Base-by-base conservation (phyloP, 139 green algal species). In the Chlamydomonas schloesseri region DNA sequence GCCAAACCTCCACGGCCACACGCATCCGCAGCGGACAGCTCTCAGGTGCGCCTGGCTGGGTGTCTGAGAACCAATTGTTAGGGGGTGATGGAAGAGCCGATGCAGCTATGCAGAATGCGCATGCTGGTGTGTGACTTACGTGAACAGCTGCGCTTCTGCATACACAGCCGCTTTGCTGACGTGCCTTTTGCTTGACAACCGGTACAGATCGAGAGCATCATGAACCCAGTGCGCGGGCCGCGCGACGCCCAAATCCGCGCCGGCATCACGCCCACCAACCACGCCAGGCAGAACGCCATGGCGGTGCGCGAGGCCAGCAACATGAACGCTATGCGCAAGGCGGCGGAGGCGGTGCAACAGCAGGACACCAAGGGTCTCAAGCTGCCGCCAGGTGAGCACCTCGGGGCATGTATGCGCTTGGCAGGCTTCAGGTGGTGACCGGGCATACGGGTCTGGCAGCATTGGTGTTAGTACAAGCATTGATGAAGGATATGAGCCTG, bases 161-260 rank as follows among this genome's bases (percentile, higher is more conserved):
- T n/a, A n/a, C n/a, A n/a, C n/a, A n/a, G n/a, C n/a, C n/a, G n/a
- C n/a, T n/a, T n/a, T n/a, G n/a, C n/a, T 75, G 29, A 62, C 55
- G 6, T n/a, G 42, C 8, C 42, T 5, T 50, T 50, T 50, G n/a
- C n/a, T n/a, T n/a, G n/a, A 50, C 42, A 29, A 2, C 62, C 15
- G 9, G 62, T 78, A 42, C 91, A 95, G 93, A 88, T 95, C 10
- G 79, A 91, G 46, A 78, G 67, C 47, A 72, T 92, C 15, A 71
- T 95, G 6, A 94, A 95, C 77, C 93, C 93, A 5, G 89, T 95
- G 3, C 87, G 91, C 2, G 91, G 93, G 13, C 81, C 81, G 0
- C 81, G 93, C 14, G 93, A 95, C 68, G 93, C 91, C 0, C 87
- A 92, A 31, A 24, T 64, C 0, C 82, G 93, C 33, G 85, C 87